Percentiles rank a stretch among this genome's conserved stretches.
Evolutionary conservation across 2,329 filamentous ascomycete genomes (phyloP).

Genomic region (Rhinocladiella mackenziei): DNA sequence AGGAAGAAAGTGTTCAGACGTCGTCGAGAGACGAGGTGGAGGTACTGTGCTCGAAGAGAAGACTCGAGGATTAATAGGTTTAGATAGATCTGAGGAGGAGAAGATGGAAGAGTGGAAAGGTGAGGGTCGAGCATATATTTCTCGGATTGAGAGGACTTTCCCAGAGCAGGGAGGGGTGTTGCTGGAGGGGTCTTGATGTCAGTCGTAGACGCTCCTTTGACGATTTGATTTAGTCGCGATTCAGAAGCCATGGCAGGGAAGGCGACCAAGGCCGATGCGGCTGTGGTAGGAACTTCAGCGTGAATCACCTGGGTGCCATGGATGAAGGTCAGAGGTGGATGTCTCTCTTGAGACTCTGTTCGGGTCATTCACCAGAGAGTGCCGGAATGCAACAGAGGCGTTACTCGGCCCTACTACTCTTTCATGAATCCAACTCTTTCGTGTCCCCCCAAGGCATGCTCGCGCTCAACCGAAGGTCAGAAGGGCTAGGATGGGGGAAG

Average conservation of each 20-base stretch:
- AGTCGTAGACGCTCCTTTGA: constrained; percentile 79
- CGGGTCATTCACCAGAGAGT: no score
- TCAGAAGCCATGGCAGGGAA: constrained; percentile 52
- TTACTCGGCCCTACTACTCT: no score
- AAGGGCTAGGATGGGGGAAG: no score
- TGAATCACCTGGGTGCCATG: no score
- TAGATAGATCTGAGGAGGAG: constrained; percentile 93
- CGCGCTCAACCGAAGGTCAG: no score
- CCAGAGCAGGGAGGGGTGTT: constrained; percentile 37
- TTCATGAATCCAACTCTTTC: no score
- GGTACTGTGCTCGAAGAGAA: constrained; percentile 85
- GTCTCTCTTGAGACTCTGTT: no score
- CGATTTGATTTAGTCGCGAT: constrained; percentile 72
- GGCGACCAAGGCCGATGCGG: not conserved
- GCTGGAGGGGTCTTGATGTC: constrained; percentile 48
- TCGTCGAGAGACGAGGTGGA: constrained; percentile 79
- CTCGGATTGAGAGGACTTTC: constrained; percentile 17
- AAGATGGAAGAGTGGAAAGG: constrained; percentile 76
- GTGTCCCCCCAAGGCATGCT: no score
- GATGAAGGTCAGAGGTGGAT: no score
- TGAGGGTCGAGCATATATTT: constrained; percentile 51
- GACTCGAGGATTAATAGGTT: constrained; percentile 96
- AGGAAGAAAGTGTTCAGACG: constrained; percentile 93
- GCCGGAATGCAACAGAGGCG: no score
- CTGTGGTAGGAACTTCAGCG: not conserved